A percentile compares a stretch with the other conserved stretches of the same genome.
These are phyloP conservation scores for Russula sp. DNA, from an alignment of 768 basidiomycete genomes.

Conservation along the genomic window DNA sequence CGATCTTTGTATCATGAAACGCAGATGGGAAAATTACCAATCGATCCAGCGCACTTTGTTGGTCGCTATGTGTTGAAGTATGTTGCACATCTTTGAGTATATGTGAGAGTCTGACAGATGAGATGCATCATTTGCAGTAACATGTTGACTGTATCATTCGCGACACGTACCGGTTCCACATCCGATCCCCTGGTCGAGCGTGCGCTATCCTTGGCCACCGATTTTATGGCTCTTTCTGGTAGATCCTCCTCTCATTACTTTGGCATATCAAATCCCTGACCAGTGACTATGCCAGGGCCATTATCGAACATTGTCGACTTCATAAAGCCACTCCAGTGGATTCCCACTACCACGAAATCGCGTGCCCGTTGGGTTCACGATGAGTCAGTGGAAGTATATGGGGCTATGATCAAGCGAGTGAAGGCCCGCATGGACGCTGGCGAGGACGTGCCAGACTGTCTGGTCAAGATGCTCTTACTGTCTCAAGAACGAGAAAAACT, in stretches of 20 bases:
- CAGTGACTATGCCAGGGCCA: conserved; percentile 36
- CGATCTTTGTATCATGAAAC: conserved; percentile 39
- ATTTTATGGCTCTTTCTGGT: conserved; percentile 44
- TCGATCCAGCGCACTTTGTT: conserved; percentile 43
- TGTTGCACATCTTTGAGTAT: no score
- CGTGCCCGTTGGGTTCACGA: conserved; percentile 44
- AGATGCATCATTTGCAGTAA: no score
- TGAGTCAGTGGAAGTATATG: conserved; percentile 37
- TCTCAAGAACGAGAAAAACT: conserved; percentile 35
- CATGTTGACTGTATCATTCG: conserved; percentile 47
- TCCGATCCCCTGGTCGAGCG: conserved; percentile 40
- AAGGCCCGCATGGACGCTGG: conserved; percentile 35
- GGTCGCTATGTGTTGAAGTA: conserved; percentile 39
- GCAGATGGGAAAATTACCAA: conserved; percentile 37
- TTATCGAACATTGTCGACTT: conserved; percentile 48
- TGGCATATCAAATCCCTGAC: background rate
- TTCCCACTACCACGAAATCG: conserved; percentile 41
- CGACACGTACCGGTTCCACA: conserved; percentile 42
- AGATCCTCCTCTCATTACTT: background rate
- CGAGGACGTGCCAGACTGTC: conserved; percentile 39
- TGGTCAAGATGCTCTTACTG: conserved; percentile 37
- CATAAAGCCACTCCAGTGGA: conserved; percentile 41
- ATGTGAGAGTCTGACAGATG: no score
- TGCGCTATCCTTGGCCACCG: conserved; percentile 41
- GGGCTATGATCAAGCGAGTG: conserved; percentile 37